Evolutionary conservation across 371 early-diverging fungal genomes (phyloP), one percentile per base, ranked within the genome.

Genomic region (Mucor lusitanicus): DNA sequence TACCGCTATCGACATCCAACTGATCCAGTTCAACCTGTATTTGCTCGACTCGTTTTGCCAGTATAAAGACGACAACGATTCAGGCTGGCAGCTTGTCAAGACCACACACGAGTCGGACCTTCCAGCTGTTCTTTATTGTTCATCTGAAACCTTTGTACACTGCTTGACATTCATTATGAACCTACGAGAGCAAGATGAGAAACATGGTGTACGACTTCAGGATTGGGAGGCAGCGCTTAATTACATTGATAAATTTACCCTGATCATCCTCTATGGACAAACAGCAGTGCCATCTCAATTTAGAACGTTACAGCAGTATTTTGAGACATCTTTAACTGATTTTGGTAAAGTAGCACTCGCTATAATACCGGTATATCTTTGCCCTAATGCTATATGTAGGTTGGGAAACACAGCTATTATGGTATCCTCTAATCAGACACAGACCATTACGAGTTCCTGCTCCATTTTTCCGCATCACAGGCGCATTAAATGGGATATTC

Each of bases 381-480:
- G 4, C n/a, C n/a, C 27, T 15, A 28, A n/a, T 39, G 6, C 59
- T n/a, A 32, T 12, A 4, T n/a, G n/a, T 65, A 76, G 73, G 68
- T 42, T 73, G 73, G 73, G 53, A 64, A 58, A 61, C 66, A 17
- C 70, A 62, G 15, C 48, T 73, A 40, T 42, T 73, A 46, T 75
- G 73, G 76, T 65, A 64, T 42, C 67, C 63, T 58, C 11, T 70
- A 9, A 32, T 40, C 13, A 46, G 48, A 25, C 30, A 37, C 21
- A n/a, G 59, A 15, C 3, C 37, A n/a, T 48, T 55, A 19, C 57
- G 63, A 17, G 61, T 71, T 27, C 68, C 71, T 12, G 25, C 15
- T 32, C 12, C 54, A 21, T 39, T 71, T 3, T 53, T 60, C 44
- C 60, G 35, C 8, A 46, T 71, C 21, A 71, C 71, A 21, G 71